Evolutionary conservation across 169 alveolate genomes (phyloP).

Genomic region (Plasmodium knowlesi): DNA sequence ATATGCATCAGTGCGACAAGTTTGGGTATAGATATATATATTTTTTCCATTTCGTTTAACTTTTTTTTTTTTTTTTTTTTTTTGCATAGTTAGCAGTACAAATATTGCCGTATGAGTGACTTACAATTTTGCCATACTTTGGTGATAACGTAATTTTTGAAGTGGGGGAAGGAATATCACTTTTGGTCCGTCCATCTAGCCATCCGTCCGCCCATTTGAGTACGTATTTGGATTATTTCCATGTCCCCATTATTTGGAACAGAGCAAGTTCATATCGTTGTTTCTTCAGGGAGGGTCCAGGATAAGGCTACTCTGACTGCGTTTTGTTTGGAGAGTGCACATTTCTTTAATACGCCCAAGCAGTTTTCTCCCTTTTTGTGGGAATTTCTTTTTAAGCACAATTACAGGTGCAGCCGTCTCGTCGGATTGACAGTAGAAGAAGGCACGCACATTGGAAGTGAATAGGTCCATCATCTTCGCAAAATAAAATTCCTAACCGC

Average conservation of each 20-base stretch:
- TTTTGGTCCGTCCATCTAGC: background rate
- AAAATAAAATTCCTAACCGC: constrained; percentile 24
- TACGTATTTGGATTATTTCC: background rate
- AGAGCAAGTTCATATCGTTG: background rate
- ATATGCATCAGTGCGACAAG: background rate
- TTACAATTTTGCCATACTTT: background rate
- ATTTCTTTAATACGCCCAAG: background rate
- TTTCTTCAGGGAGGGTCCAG: background rate
- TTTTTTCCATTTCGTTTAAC: background rate
- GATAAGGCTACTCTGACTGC: background rate
- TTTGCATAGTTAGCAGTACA: background rate
- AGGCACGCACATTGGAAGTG: background rate
- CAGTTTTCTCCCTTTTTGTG: background rate
- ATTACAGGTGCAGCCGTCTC: background rate
- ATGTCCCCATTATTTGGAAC: background rate
- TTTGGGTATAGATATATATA: background rate
- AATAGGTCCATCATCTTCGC: background rate
- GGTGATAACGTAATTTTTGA: background rate
- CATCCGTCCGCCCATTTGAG: background rate
- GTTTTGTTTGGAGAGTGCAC: background rate
- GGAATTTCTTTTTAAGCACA: background rate
- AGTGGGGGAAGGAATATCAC: background rate
- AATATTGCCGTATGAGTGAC: background rate
- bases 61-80: background rate
- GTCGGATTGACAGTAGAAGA: background rate